Percentiles rank a stretch among this genome's conserved stretches.
phyloP scores from a whole-genome alignment of 2,329 filamentous ascomycete species.

The Monascus ruber region DNA sequence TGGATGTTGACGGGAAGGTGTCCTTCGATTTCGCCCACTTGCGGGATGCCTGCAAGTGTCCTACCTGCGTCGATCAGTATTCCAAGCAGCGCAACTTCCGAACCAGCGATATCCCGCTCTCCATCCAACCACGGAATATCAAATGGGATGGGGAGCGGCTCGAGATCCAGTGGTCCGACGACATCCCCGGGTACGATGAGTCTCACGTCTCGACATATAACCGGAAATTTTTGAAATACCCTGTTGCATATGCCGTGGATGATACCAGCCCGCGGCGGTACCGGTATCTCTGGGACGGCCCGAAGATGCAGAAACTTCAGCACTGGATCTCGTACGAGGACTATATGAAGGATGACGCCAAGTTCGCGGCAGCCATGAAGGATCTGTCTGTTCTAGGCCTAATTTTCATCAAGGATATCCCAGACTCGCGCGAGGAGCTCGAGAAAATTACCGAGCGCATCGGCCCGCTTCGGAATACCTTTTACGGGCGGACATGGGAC shows the following conservation, averaged over 20 bases:
- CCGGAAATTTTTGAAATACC: conserved; percentile 5
- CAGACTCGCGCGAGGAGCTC: conserved; percentile 55
- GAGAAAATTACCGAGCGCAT: conserved; percentile 59
- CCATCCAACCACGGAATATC: conserved; percentile 32
- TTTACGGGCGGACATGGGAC: conserved; percentile 87
- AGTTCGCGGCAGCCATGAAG: conserved; percentile 51
- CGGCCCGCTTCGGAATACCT: conserved; percentile 69
- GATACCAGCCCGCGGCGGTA: conserved; percentile 13
- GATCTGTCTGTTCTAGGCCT: conserved; percentile 59
- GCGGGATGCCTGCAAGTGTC: conserved; percentile 47
- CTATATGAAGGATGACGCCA: conserved; percentile 52
- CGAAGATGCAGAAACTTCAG: conserved; percentile 32
- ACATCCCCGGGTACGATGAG: conserved; percentile 35
- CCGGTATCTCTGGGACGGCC: conserved; percentile 25
- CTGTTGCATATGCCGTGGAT: conserved; percentile 10
- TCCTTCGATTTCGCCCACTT: conserved; percentile 19
- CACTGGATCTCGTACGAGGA: conserved; percentile 55
- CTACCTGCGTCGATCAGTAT: conserved; percentile 42
- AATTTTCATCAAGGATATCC: conserved; percentile 65
- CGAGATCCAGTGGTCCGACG: conserved; percentile 50
- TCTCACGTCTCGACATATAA: conserved; percentile 31
- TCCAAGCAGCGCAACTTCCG: conserved; percentile 54
- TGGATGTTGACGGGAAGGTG: neutral
- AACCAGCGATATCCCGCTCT: conserved; percentile 49
- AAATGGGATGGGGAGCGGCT: conserved; percentile 33